A percentile compares a stretch with the other conserved stretches of the same genome.
These are phyloP conservation scores for Fusarium compactum DNA, from an alignment of 2,329 filamentous ascomycete genomes.

Conservation along the genomic window DNA sequence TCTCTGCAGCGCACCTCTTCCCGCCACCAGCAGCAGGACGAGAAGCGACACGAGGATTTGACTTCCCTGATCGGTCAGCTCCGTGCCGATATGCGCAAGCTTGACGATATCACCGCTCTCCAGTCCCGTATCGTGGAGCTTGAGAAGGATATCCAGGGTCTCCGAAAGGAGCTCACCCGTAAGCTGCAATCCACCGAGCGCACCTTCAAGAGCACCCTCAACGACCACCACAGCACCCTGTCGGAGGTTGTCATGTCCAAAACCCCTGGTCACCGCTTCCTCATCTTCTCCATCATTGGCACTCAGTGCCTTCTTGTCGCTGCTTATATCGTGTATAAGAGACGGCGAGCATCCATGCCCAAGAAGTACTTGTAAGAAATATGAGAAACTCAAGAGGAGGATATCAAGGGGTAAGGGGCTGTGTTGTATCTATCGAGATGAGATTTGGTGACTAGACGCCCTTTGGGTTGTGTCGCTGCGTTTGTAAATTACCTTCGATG, in stretches of 20 bases:
- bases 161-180: constrained; percentile 64
- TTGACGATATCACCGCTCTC: constrained; percentile 60
- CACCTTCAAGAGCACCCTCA: constrained; percentile 65
- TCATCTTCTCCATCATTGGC: constrained; percentile 78
- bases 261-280: constrained; percentile 62
- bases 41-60: constrained; percentile 69
- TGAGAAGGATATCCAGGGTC: constrained; percentile 68
- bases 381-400: constrained; percentile 11
- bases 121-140: constrained; percentile 63
- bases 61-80: constrained; percentile 61
- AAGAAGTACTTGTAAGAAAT: constrained; percentile 85
- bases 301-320: constrained; percentile 78
- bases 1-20: constrained; percentile 70
- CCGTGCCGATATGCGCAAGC: constrained; percentile 58
- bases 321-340: constrained; percentile 83
- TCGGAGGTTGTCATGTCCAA: constrained; percentile 62
- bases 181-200: constrained; percentile 65
- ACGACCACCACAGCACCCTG: constrained; percentile 63
- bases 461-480: constrained; percentile 18
- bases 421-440: constrained; percentile 31
- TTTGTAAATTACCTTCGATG: constrained; percentile 42
- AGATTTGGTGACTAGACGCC: constrained; percentile 23
- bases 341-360: constrained; percentile 77
- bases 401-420: not conserved
- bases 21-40: constrained; percentile 62